These are phyloP conservation scores for Stagonosporopsis chrysanthemi DNA, from an alignment of 2,329 filamentous ascomycete species.

Conservation along the genomic window DNA sequence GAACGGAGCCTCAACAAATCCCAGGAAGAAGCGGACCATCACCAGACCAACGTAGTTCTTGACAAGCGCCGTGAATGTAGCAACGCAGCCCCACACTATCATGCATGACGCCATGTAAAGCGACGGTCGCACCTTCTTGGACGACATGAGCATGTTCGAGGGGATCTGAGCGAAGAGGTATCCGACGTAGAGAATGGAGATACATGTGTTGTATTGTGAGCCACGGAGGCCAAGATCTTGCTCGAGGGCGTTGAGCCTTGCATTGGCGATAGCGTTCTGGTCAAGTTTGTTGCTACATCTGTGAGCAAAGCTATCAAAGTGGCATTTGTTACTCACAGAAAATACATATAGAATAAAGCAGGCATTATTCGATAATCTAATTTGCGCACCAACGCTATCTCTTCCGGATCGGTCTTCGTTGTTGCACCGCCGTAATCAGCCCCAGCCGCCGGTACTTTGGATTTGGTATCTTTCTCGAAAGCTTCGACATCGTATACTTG, in stretches of 20 bases:
- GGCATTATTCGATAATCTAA: slow-evolving; percentile 38
- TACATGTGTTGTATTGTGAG: slow-evolving; percentile 53
- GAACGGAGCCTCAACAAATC: slow-evolving; percentile 53
- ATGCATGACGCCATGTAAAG: slow-evolving; percentile 45
- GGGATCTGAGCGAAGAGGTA: slow-evolving; percentile 48
- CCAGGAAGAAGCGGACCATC: slow-evolving; percentile 38
- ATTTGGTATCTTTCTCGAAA: slow-evolving; percentile 26
- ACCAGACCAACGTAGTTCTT: slow-evolving; percentile 42
- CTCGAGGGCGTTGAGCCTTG: slow-evolving; percentile 67
- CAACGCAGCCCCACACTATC: slow-evolving; percentile 44
- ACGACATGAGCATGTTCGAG: slow-evolving; percentile 54
- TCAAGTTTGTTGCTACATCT: slow-evolving; percentile 52
- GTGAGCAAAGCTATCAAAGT: background rate
- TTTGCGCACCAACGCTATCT: slow-evolving; percentile 38
- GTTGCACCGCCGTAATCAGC: slow-evolving; percentile 35
- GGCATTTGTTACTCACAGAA: slow-evolving; percentile 23
- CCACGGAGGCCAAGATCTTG: slow-evolving; percentile 52
- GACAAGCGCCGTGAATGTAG: slow-evolving; percentile 35
- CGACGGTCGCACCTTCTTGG: slow-evolving; percentile 38
- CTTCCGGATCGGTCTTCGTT: slow-evolving; percentile 33
- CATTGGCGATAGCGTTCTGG: slow-evolving; percentile 70
- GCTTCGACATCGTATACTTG: slow-evolving; percentile 30
- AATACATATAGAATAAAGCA: slow-evolving; percentile 50
- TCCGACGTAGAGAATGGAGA: slow-evolving; percentile 32
- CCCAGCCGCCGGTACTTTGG: background rate